Percentiles rank a stretch among this genome's conserved stretches.
phyloP scores from a whole-genome alignment of 2,329 filamentous ascomycete genomes.

The Arthrobotrys musiformis region DNA sequence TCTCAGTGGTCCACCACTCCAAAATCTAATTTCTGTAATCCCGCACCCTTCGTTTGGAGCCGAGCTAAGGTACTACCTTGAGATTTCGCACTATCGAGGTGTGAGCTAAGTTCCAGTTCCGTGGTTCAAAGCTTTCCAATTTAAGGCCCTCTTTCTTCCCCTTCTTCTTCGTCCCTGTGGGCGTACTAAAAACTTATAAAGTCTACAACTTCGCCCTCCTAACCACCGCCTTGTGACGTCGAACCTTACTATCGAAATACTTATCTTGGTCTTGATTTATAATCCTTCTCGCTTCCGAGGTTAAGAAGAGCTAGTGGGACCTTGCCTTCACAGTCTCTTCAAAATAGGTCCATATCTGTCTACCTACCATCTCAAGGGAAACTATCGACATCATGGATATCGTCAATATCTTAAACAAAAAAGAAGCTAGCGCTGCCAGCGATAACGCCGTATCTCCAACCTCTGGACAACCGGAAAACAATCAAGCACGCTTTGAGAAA shows the following conservation, averaged over 20 bases:
- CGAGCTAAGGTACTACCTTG: slow-evolving; percentile 42
- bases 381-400: slow-evolving; percentile 65
- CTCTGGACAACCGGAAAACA: slow-evolving; percentile 64
- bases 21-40: slow-evolving; percentile 53
- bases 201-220: slow-evolving; percentile 46
- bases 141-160: slow-evolving; percentile 26
- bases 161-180: slow-evolving; percentile 24
- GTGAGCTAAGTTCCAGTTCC: slow-evolving; percentile 47
- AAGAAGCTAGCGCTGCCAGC: slow-evolving; percentile 64
- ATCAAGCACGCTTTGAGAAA: slow-evolving; percentile 56
- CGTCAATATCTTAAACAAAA: slow-evolving; percentile 67
- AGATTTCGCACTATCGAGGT: slow-evolving; percentile 38
- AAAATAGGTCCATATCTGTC: background rate
- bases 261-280: background rate
- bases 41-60: slow-evolving; percentile 42
- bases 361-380: background rate
- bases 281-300: background rate
- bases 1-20: slow-evolving; percentile 51
- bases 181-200: slow-evolving; percentile 46
- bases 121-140: slow-evolving; percentile 55
- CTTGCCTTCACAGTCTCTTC: background rate
- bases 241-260: slow-evolving; percentile 3
- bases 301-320: background rate
- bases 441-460: slow-evolving; percentile 60
- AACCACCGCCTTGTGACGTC: slow-evolving; percentile 27